phyloP scores from a whole-genome alignment of 345 rosid species.

The Ricinus communis region DNA sequence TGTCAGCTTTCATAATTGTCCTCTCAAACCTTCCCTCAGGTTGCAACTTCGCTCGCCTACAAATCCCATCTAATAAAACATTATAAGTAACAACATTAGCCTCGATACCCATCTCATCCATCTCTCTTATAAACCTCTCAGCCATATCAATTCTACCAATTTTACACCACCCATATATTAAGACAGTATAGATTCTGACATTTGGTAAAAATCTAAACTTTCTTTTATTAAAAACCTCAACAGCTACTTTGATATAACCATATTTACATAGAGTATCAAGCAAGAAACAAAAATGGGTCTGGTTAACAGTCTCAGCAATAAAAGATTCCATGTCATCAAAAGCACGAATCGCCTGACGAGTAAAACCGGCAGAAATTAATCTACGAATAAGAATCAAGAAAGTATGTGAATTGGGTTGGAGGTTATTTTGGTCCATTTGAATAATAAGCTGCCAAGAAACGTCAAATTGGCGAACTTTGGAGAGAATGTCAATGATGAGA shows the following conservation, averaged over 20 bases:
- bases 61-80: constrained; percentile 72
- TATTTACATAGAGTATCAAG: constrained; percentile 83
- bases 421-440: constrained; percentile 51
- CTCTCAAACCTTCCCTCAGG: constrained; percentile 66
- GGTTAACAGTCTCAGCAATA: constrained; percentile 14
- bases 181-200: constrained; percentile 58
- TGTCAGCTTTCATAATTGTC: constrained; percentile 60
- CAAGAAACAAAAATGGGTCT: constrained; percentile 47
- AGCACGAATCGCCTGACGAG: constrained; percentile 82
- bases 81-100: constrained; percentile 73
- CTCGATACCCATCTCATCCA: constrained; percentile 61
- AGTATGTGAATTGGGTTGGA: constrained; percentile 46
- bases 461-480: constrained; percentile 74
- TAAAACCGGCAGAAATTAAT: constrained; percentile 70
- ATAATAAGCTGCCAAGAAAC: constrained; percentile 69
- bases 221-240: constrained; percentile 56
- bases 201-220: constrained; percentile 41
- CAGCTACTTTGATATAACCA: constrained; percentile 62
- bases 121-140: constrained; percentile 65
- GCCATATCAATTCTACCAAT: constrained; percentile 70
- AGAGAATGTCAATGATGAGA: constrained; percentile 69
- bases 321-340: constrained; percentile 71
- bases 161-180: constrained; percentile 82
- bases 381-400: constrained; percentile 72
- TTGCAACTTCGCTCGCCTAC: constrained; percentile 75